phyloP scores from a whole-genome alignment of 208 protist species.

The Lotmaria passim region DNA sequence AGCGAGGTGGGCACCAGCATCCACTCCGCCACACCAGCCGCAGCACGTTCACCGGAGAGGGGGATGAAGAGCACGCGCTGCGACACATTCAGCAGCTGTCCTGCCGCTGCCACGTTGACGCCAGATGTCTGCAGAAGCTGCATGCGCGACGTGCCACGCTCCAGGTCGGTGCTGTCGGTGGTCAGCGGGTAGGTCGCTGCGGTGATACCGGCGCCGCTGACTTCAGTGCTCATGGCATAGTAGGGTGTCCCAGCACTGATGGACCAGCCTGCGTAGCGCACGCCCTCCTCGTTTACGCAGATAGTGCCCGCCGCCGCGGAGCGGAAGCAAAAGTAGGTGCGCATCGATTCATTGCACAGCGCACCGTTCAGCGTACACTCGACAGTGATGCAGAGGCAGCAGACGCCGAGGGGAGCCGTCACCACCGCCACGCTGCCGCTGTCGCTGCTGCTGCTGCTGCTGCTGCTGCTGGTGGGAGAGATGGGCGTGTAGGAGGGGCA shows the following conservation, averaged over 20 bases:
- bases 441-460: neutral
- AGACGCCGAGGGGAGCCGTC: constrained; percentile 51
- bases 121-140: constrained; percentile 16
- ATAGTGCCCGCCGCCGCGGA: constrained; percentile 19
- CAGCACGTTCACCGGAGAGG: constrained; percentile 5
- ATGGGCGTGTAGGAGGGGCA: constrained; percentile 41
- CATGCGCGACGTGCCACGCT: constrained; percentile 13
- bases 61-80: constrained; percentile 57
- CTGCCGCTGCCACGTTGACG: neutral
- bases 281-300: constrained; percentile 22
- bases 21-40: constrained; percentile 53
- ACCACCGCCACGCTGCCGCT: no score
- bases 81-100: constrained; percentile 23
- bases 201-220: constrained; percentile 26
- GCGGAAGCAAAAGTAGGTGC: constrained; percentile 47
- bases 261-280: constrained; percentile 49
- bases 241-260: constrained; percentile 21
- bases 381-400: constrained; percentile 52
- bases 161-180: constrained; percentile 10
- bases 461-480: neutral
- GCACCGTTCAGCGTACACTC: constrained; percentile 24
- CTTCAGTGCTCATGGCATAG: constrained; percentile 44
- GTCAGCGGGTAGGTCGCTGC: constrained; percentile 29
- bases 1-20: constrained; percentile 54
- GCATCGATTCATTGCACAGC: constrained; percentile 28